Base-by-base conservation (phyloP, 2,329 filamentous ascomycete genomes). In the Arthrobotrys sinensis region DNA sequence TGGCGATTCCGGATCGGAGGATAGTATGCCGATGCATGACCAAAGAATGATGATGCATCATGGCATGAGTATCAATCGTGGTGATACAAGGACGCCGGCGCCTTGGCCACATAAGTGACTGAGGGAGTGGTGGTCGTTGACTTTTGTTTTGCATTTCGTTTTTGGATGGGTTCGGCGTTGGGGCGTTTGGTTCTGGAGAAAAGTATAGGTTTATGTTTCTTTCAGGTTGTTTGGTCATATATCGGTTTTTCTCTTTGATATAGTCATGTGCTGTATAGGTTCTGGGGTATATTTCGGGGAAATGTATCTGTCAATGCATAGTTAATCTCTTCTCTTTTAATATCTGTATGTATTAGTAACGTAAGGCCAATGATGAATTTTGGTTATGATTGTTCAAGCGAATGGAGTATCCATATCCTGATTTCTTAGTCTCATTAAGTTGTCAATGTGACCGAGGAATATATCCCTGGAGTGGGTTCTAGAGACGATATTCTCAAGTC, bases 41-140 rank as follows among this genome's bases (percentile, higher is more conserved):
- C 53, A 36, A 7, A 67, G 70, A n/a, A 38, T 68, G 63, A 64
- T 50, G 40, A 75, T 68, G 63, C 68, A 55, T 28, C 40, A 63
- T 40, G 63, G 63, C 10, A 67, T 67, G 62, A 53, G 38, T 5
- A 52, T 68, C 12, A 43, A 60, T 4, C 55, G 55, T 10, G 24
- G 34, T 16, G 63, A 75, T 46, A 62, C 62, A 5, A 62, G 7
- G 62, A 65, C 62, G 24, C 65, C 52, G 43, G 60, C 63, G 6
- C 70, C 70, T 14, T 75, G 50, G 36, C 32, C 14, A n/a, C 16
- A n/a, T 3, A 40, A 53, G 28, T 75, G 32, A 67, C n/a, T 62
- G 32, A 14, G 3, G 38, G 14, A 64, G 16, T 57, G 32, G 34
- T 43, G 12, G 40, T 62, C 40, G 0, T 62, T 75, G 32, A 21